phyloP scores from a whole-genome alignment of 352 stramenopile species.

The Pythium rishiriense region DNA sequence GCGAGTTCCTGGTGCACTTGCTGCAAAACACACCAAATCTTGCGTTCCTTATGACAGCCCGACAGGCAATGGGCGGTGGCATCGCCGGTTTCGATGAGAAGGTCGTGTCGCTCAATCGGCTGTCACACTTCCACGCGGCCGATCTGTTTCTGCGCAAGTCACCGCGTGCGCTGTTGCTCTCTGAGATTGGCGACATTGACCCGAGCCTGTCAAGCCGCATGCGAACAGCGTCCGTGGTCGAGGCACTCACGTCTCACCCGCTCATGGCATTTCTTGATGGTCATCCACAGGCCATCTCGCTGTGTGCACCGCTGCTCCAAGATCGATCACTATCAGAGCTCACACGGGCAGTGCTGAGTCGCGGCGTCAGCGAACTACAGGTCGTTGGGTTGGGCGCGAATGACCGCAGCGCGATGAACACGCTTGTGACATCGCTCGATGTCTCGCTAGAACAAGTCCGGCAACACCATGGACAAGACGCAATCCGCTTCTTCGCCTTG shows the following conservation, averaged over 20 bases:
- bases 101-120: conserved; percentile 71
- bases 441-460: conserved; percentile 77
- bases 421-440: conserved; percentile 68
- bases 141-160: conserved; percentile 83
- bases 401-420: conserved; percentile 74
- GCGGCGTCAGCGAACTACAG: conserved; percentile 68
- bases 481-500: conserved; percentile 74
- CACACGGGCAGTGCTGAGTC: conserved; percentile 67
- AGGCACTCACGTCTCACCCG: conserved; percentile 63
- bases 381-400: conserved; percentile 62
- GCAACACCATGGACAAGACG: conserved; percentile 65
- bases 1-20: conserved; percentile 64
- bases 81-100: conserved; percentile 80
- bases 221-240: conserved; percentile 46
- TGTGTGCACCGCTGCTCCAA: conserved; percentile 72
- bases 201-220: conserved; percentile 26
- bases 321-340: conserved; percentile 74
- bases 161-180: conserved; percentile 59
- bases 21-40: conserved; percentile 61
- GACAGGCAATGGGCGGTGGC: conserved; percentile 67
- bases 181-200: conserved; percentile 63
- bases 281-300: conserved; percentile 77
- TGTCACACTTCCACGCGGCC: conserved; percentile 68
- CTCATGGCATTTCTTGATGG: conserved; percentile 82
- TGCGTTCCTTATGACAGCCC: conserved; percentile 72